Evolutionary conservation across 179 eudicot genomes (phyloP), one percentile per base, ranked within the genome.

Genomic region (Pouteria campechiana): DNA sequence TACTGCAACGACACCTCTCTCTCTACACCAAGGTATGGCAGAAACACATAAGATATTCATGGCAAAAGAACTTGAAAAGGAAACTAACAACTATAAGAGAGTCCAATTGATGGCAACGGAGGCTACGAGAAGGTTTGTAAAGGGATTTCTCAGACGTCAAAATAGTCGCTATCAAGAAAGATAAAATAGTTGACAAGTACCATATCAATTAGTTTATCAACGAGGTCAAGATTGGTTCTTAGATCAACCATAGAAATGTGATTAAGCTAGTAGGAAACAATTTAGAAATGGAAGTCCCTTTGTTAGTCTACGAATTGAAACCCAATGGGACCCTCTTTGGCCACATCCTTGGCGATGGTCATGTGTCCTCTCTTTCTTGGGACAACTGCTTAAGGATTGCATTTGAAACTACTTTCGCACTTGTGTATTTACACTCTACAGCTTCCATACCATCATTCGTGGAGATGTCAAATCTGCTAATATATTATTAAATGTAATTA

Each of bases 391-490:
- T 49, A 3, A 49, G 54, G n/a, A 49, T 49, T 18, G 33, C 54
- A 4, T 25, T 35, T 5, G 54, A 49, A 37, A 17, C 54, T 2
- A 44, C 44, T 2, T 18, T 18, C 27, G 33, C 54, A 14, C 54
- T 49, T 3, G 22, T 44, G 4, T 49, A 49, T 37, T 35, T 49
- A 9, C 54, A 49, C 34, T 49, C 54, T 1, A 35, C 54, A 3
- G 54, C 54, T 37, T 35, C 42, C 2, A 49, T 25, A 29, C 54
- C 0, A 49, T 49, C 20, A 37, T 49, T 11, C 54, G 37, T 10
- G 27, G 54, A 49, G 54, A 49, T 25, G 54, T 49, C 4, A 49
- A 49, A 25, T 49, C 54, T 12, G 44, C 44, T 8, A 49, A 49
- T 14, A 49, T 49, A 23, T 25, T 49, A 25, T 37, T 49, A 17